phyloP scores from a whole-genome alignment of 2,329 filamentous ascomycete genomes.

The Fusarium hainanense region DNA sequence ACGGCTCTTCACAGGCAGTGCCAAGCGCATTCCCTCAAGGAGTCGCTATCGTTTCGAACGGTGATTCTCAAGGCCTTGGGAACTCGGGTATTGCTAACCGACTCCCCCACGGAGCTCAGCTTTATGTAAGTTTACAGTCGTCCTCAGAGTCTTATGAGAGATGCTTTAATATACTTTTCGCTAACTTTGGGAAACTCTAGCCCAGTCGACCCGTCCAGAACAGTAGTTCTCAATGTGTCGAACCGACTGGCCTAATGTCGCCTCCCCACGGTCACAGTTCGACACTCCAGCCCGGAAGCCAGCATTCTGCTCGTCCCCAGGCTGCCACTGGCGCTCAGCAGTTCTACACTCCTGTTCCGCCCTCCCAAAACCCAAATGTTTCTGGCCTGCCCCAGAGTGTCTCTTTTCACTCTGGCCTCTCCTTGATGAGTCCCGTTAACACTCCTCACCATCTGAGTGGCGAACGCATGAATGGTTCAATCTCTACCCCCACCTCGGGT shows the following conservation, averaged over 20 bases:
- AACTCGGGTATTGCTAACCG: constrained; percentile 10
- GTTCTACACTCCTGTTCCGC: constrained; percentile 13
- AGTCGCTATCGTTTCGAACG: neutral
- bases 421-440: constrained; percentile 26
- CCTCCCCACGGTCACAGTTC: constrained; percentile 15
- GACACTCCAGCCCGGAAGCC: constrained; percentile 1
- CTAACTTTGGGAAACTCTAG: constrained; percentile 14
- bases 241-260: constrained; percentile 6
- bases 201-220: neutral
- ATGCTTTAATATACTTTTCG: neutral
- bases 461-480: neutral
- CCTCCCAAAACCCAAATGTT: constrained; percentile 15
- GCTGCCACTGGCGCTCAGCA: constrained; percentile 16
- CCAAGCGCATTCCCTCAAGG: neutral
- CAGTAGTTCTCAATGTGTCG: neutral
- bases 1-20: neutral
- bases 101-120: constrained; percentile 15
- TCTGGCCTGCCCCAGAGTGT: constrained; percentile 28
- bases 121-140: constrained; percentile 15
- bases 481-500: constrained; percentile 25
- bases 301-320: constrained; percentile 5
- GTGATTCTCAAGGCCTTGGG: neutral
- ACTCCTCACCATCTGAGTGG: constrained; percentile 32
- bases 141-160: neutral
- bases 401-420: constrained; percentile 26